phyloP scores from a whole-genome alignment of 208 protist genomes.

The Angomonas deanei region DNA sequence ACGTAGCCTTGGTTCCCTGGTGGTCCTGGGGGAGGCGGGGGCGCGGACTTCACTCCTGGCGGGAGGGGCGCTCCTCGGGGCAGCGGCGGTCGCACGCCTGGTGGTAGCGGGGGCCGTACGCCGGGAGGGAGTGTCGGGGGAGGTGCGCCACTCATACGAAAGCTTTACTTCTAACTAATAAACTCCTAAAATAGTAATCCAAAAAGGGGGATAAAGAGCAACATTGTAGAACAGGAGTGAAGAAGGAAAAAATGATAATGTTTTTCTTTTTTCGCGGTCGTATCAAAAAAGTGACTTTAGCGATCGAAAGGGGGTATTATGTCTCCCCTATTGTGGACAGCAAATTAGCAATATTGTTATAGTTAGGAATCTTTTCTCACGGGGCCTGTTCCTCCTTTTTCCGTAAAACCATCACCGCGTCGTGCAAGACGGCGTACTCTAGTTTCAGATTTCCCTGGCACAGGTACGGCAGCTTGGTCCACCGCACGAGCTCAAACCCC shows the following conservation, averaged over 20 bases:
- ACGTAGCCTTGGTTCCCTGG: no score
- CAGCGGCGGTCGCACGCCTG: constrained; percentile 13
- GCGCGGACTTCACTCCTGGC: constrained; percentile 18
- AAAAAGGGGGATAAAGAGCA: constrained; percentile 6
- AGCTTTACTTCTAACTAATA: no score
- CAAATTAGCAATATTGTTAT: no score
- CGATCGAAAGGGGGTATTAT: no score
- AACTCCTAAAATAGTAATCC: no score
- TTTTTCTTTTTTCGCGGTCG: constrained; percentile 10
- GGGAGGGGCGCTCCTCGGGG: constrained; percentile 14
- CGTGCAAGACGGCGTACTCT: constrained; percentile 71
- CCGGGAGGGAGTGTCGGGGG: not conserved
- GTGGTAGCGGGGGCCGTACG: constrained; percentile 23
- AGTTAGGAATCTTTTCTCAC: not conserved
- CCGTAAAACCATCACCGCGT: constrained; percentile 71
- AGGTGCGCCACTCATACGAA: not conserved
- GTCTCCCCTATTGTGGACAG: no score
- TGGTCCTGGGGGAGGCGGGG: no score
- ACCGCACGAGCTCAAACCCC: constrained; percentile 79
- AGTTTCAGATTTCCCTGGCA: constrained; percentile 70
- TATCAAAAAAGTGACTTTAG: no score
- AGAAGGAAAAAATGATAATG: constrained; percentile 7
- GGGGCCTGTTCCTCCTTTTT: not conserved
- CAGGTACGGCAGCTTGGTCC: constrained; percentile 78
- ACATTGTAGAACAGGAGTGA: not conserved